These are phyloP conservation scores for Escovopsis sp. DNA, from an alignment of 2,329 filamentous ascomycete genomes.

Conservation along the genomic window DNA sequence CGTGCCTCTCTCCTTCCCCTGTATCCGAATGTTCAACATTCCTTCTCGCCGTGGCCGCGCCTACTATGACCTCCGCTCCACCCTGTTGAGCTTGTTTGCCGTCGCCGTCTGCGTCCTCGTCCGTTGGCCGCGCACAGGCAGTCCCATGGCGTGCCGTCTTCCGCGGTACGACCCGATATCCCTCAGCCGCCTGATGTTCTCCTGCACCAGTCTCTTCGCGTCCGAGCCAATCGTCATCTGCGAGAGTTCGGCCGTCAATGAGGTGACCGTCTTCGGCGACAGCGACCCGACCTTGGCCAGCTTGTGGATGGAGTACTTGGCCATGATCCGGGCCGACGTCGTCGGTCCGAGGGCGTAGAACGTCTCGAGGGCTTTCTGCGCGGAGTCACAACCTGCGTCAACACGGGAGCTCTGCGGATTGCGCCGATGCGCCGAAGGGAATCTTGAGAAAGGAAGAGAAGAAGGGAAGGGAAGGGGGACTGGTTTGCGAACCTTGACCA, in stretches of 20 bases:
- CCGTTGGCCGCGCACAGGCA: conserved; percentile 82
- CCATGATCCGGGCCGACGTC: conserved; percentile 60
- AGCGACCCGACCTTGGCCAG: conserved; percentile 64
- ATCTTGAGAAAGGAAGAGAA: too few species aligned
- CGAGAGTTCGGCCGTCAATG: conserved; percentile 71
- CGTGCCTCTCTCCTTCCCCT: neutral
- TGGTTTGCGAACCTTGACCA: conserved; percentile 55
- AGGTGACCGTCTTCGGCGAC: conserved; percentile 60
- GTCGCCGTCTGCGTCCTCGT: conserved; percentile 61
- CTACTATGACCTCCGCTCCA: conserved; percentile 26
- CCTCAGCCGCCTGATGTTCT: conserved; percentile 74
- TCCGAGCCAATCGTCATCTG: conserved; percentile 93
- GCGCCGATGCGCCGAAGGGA: too few species aligned
- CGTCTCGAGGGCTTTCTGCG: conserved; percentile 56
- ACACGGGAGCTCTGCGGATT: neutral
- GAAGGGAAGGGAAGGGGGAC: neutral
- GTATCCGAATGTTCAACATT: neutral
- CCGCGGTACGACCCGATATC: conserved; percentile 88
- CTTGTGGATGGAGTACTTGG: conserved; percentile 78
- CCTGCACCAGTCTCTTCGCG: conserved; percentile 57
- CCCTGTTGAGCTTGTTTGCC: conserved; percentile 45
- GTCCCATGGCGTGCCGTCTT: conserved; percentile 76
- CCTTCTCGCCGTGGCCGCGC: neutral
- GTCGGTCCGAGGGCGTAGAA: conserved; percentile 77
- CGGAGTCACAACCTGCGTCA: neutral